Conservation (phyloP, 768 basidiomycete species). For the Daedaleopsis nitida region DNA sequence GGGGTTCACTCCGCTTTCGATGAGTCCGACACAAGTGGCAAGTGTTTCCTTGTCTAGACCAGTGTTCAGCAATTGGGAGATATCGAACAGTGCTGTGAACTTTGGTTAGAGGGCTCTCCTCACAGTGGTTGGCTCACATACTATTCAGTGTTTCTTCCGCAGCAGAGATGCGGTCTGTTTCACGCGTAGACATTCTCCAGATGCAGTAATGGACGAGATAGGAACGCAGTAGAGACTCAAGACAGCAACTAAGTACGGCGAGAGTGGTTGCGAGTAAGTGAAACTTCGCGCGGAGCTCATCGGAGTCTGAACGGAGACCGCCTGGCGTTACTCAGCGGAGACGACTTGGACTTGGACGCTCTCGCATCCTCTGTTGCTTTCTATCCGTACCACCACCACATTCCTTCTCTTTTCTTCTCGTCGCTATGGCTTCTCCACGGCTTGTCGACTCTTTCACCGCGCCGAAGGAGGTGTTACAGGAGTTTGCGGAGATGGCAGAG, state of each 20-base stretch:
- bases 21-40: constrained; percentile 90
- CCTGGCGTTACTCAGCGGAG: constrained; percentile 4
- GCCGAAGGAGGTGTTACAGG: constrained; percentile 90
- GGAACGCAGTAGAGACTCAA: too few relatives aligned
- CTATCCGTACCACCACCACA: neutral
- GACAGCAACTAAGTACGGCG: too few relatives aligned
- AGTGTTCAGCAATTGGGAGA: constrained; percentile 87
- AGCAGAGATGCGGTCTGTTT: constrained; percentile 12
- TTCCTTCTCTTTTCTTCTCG: neutral
- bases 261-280: too few relatives aligned
- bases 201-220: neutral
- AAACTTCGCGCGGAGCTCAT: too few relatives aligned
- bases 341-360: neutral
- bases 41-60: constrained; percentile 88
- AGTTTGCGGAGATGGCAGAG: constrained; percentile 92
- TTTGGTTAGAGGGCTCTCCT: neutral
- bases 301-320: neutral
- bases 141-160: constrained; percentile 21
- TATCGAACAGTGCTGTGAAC: constrained; percentile 73
- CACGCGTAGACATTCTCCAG: constrained; percentile 16
- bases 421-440: constrained; percentile 34
- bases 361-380: neutral
- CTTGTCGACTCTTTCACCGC: constrained; percentile 90
- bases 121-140: neutral
- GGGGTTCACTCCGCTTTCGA: constrained; percentile 90